Conservation (phyloP, 2,329 filamentous ascomycete species). For the Scedosporium aurantiacum region DNA sequence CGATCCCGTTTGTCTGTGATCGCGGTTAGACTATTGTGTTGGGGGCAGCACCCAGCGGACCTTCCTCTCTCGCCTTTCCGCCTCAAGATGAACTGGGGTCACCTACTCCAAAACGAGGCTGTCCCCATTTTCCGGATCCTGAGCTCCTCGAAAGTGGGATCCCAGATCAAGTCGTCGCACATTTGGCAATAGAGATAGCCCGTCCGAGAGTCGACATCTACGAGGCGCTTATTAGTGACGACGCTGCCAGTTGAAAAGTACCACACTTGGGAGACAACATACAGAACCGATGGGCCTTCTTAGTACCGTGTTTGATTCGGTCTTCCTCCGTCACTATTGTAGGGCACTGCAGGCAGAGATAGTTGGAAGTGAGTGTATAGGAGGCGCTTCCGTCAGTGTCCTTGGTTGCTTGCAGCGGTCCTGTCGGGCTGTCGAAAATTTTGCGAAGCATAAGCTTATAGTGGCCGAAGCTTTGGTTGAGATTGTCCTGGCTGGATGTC, state of each 20-base stretch:
- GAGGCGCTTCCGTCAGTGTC: constrained; percentile 42
- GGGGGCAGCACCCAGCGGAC: background rate
- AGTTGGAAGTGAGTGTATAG: constrained; percentile 56
- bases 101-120: constrained; percentile 52
- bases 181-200: constrained; percentile 71
- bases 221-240: constrained; percentile 15
- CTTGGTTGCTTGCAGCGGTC: constrained; percentile 51
- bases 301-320: constrained; percentile 53
- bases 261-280: constrained; percentile 11
- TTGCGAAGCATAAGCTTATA: constrained; percentile 62
- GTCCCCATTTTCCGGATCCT: constrained; percentile 59
- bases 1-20: constrained; percentile 32
- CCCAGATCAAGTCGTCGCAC: constrained; percentile 74
- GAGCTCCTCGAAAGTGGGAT: constrained; percentile 67
- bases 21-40: background rate
- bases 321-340: constrained; percentile 56
- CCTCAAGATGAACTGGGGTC: background rate
- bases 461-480: constrained; percentile 57
- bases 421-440: constrained; percentile 51
- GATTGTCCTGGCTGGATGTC: constrained; percentile 47
- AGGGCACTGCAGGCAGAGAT: constrained; percentile 63
- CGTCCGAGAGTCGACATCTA: constrained; percentile 67
- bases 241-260: background rate
- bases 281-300: constrained; percentile 68
- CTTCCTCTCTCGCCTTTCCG: too few species aligned